A percentile compares a stretch with the other conserved stretches of the same genome.
These are phyloP conservation scores for Penicillium arizonense DNA, from an alignment of 495 filamentous ascomycete genomes.

Conservation along the genomic window DNA sequence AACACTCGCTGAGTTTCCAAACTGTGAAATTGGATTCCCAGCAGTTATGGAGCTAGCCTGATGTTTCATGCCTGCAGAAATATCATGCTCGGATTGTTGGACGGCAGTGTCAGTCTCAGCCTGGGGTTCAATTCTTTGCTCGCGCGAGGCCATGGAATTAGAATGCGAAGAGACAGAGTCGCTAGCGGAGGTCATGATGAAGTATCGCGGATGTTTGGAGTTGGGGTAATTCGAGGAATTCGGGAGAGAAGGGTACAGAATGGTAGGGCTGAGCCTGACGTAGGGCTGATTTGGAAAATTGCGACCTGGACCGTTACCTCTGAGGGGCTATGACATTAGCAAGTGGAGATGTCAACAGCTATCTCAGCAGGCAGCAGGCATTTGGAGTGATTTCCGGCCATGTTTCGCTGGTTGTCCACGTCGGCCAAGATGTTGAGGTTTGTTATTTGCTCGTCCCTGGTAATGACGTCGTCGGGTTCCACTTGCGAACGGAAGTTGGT, in stretches of 20 bases:
- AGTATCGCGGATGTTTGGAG: background rate
- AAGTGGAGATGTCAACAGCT: background rate
- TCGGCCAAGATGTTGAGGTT: conserved; percentile 17
- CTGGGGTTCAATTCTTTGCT: background rate
- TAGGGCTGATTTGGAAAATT: conserved; percentile 21
- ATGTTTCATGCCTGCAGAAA: conserved; percentile 5
- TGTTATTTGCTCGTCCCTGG: conserved; percentile 10
- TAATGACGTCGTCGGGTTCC: conserved; percentile 21
- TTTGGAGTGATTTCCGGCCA: background rate
- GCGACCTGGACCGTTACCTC: background rate
- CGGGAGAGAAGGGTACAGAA: background rate
- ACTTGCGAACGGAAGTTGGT: background rate
- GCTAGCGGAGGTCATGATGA: background rate
- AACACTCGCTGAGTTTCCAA: conserved; percentile 4
- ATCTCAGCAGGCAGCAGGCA: conserved; percentile 11
- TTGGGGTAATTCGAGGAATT: background rate
- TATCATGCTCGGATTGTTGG: background rate
- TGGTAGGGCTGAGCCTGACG: conserved; percentile 12
- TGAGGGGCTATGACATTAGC: conserved; percentile 11
- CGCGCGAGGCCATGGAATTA: background rate
- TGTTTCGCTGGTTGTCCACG: background rate
- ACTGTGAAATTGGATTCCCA: conserved; percentile 1
- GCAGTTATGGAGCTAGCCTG: conserved; percentile 1
- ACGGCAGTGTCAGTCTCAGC: background rate
- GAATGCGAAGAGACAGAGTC: background rate